A percentile compares a stretch with the other conserved stretches of the same genome.
Evolutionary conservation across 1,284 basidiomycete genomes (phyloP).

Genomic region (Puccinia triticina): DNA sequence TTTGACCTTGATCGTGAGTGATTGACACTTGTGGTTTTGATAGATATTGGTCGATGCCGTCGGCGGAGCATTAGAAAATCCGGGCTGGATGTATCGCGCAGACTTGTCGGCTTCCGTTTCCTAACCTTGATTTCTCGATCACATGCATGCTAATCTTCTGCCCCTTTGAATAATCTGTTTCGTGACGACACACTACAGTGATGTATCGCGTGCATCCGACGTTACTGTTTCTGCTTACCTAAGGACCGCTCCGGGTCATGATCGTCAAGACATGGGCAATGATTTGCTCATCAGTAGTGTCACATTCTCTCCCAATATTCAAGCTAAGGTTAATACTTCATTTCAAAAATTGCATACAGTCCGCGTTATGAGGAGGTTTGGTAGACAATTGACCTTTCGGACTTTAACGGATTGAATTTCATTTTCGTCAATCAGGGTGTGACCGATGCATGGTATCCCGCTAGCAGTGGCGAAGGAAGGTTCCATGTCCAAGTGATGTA

Average conservation of each 20-base stretch:
- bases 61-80: constrained; percentile 48
- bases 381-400: background rate
- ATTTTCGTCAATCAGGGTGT: constrained; percentile 27
- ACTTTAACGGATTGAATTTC: background rate
- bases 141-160: background rate
- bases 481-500: constrained; percentile 52
- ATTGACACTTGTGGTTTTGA: background rate
- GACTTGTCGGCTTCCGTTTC: constrained; percentile 31
- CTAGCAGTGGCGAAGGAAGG: constrained; percentile 47
- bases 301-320: constrained; percentile 49
- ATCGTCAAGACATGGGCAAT: constrained; percentile 52
- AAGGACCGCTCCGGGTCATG: constrained; percentile 49
- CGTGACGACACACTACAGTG: constrained; percentile 3
- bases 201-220: constrained; percentile 51
- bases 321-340: constrained; percentile 38
- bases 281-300: constrained; percentile 49
- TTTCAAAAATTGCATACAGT: background rate
- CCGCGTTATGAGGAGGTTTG: background rate
- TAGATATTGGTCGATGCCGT: constrained; percentile 52
- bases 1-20: background rate
- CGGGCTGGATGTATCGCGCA: constrained; percentile 51
- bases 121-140: background rate
- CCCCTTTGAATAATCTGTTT: background rate
- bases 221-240: constrained; percentile 51
- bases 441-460: constrained; percentile 48